These are phyloP conservation scores for Rubia balearica DNA, from an alignment of 305 asterid species.

Conservation along the genomic window DNA sequence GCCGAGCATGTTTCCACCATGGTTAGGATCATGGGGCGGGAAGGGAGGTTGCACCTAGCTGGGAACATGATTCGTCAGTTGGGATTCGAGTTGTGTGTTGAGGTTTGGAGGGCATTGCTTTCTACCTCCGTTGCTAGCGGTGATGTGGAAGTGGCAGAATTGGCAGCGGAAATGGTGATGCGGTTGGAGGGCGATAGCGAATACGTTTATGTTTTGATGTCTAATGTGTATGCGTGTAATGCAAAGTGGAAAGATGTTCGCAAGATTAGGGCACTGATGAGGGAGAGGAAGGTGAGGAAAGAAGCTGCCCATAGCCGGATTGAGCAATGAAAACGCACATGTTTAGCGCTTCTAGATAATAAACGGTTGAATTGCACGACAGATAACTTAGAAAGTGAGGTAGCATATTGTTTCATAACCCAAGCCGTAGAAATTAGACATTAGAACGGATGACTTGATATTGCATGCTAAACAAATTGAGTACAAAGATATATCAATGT, in stretches of 20 bases:
- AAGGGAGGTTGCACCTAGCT: slow-evolving; percentile 43
- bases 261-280: slow-evolving; percentile 47
- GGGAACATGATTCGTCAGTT: slow-evolving; percentile 42
- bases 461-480: background rate
- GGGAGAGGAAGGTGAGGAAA: slow-evolving; percentile 46
- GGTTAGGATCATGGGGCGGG: slow-evolving; percentile 60
- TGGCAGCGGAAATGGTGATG: slow-evolving; percentile 46
- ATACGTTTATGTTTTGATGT: slow-evolving; percentile 52
- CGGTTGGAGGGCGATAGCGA: slow-evolving; percentile 52
- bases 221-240: slow-evolving; percentile 48
- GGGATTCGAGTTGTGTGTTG: slow-evolving; percentile 36
- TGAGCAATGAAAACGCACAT: slow-evolving; percentile 27
- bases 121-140: slow-evolving; percentile 52
- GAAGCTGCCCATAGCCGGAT: slow-evolving; percentile 64
- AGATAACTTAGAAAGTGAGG: background rate
- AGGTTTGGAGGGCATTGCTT: slow-evolving; percentile 67
- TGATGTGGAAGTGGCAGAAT: slow-evolving; percentile 38
- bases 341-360: too few relatives aligned
- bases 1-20: slow-evolving; percentile 61
- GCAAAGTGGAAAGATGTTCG: slow-evolving; percentile 53
- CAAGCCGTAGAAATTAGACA: too few relatives aligned
- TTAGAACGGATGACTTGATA: too few relatives aligned
- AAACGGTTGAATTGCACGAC: too few relatives aligned
- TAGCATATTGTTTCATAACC: background rate
- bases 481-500: slow-evolving; percentile 1